Percentiles rank a stretch among this genome's conserved stretches.
Conservation (phyloP, 2,329 filamentous ascomycete genomes). For the Emmonsia crescens region DNA sequence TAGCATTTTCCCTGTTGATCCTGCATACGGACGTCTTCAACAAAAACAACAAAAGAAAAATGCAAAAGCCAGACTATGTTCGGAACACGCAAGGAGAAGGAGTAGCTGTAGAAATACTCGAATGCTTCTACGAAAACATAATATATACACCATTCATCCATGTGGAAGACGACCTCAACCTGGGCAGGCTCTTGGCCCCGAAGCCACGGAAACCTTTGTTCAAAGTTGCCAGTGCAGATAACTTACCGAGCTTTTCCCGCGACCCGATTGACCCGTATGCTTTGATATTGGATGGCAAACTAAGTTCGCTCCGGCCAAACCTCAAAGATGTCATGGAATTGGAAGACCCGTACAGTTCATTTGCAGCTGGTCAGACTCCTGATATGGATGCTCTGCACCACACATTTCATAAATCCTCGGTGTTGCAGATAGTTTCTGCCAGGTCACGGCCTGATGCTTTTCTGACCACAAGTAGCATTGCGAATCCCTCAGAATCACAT, state of each 20-base stretch:
- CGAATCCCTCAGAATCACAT: conserved; percentile 75
- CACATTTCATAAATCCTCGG: conserved; percentile 81
- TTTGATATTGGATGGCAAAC: conserved; percentile 78
- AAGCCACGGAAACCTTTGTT: conserved; percentile 64
- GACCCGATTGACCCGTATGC: conserved; percentile 95
- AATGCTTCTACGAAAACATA: conserved; percentile 98
- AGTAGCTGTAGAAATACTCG: conserved; percentile 84
- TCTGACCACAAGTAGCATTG: conserved; percentile 74
- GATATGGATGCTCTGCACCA: conserved; percentile 75
- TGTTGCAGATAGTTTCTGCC: conserved; percentile 89
- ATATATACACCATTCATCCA: conserved; percentile 97
- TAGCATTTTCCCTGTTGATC: conserved; percentile 92
- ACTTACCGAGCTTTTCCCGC: conserved; percentile 53
- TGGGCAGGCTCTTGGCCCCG: conserved; percentile 55
- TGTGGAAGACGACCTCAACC: conserved; percentile 78
- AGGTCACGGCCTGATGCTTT: conserved; percentile 91
- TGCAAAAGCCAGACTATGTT: conserved; percentile 91
- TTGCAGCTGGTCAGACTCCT: conserved; percentile 62
- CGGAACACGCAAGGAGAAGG: conserved; percentile 89
- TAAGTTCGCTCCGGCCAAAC: conserved; percentile 71
- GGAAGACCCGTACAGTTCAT: conserved; percentile 83
- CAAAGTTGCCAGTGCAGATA: conserved; percentile 53
- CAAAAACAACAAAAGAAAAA: conserved; percentile 98
- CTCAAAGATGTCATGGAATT: conserved; percentile 86
- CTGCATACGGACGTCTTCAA: conserved; percentile 99